Evolutionary conservation across 2,329 filamentous ascomycete species (phyloP), one percentile per base, ranked within the genome.

Genomic region (Rhexocercosporidium sp.): DNA sequence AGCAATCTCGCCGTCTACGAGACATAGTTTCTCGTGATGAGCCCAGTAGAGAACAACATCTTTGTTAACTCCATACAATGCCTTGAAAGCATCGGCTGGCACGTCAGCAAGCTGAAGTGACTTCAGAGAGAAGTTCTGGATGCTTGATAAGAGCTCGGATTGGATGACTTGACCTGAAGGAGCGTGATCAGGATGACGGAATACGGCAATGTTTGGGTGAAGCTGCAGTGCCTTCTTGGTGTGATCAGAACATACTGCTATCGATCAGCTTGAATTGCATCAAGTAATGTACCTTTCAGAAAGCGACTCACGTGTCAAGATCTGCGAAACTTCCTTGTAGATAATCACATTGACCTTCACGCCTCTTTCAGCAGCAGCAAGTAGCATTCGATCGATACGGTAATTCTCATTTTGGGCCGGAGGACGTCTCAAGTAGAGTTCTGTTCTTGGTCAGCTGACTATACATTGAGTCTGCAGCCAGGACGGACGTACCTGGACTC

Each of bases 1-100:
- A 1, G 90, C 93, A 65, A 90, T 83, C 11, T 84, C 83, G n/a
- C 90, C 88, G 77, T 97, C 94, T 18, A 97, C 81, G 1, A 97
- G 77, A 72, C 92, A 93, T 0, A 97, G 85, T 79, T 97, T 97
- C 80, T 97, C 94, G 73, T 97, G 94, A 74, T 97, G 94, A 2
- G 93, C 93, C 94, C 94, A 97, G 79, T 93, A 97, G 0, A 97
- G 81, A 12, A 97, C 91, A 1, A 94, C 88, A 72, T 92, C 93
- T 37, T 94, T 92, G 39, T 88, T 88, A 59, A 92, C 90, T 63
- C 94, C 94, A 75, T 97, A 97, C 0, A 97, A 80, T 0, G 90
- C 88, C 76, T 93, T 92, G 59, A 97, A 77, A 1, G 91, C 86
- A 74, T 96, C 92, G 27, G 84, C 84, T 0, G 92, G 91, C 51